Conservation (phyloP, 371 early-diverging fungal species). For the Cokeromyces recurvatus region DNA sequence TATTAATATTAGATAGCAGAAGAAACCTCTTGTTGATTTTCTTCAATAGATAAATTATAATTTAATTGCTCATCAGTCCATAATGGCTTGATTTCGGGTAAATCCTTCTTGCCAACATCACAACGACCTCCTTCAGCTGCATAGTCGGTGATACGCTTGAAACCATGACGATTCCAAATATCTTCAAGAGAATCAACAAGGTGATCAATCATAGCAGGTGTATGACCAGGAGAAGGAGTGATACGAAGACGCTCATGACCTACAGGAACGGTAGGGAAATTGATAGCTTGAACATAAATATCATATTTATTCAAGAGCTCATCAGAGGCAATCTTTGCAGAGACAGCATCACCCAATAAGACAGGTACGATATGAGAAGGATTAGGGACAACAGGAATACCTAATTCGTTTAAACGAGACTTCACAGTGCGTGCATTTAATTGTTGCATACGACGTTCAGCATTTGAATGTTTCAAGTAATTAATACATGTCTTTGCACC, state of each 20-base stretch:
- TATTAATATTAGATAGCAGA: too few relatives aligned
- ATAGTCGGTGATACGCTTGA: slow-evolving; percentile 88
- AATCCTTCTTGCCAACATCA: slow-evolving; percentile 69
- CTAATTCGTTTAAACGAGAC: slow-evolving; percentile 69
- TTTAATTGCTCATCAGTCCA: slow-evolving; percentile 63
- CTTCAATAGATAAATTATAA: neutral
- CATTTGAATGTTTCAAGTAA: slow-evolving; percentile 77
- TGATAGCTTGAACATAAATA: slow-evolving; percentile 97
- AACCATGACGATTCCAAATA: slow-evolving; percentile 83
- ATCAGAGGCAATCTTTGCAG: slow-evolving; percentile 89
- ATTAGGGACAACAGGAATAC: slow-evolving; percentile 96
- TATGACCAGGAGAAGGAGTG: slow-evolving; percentile 96
- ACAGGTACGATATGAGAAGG: slow-evolving; percentile 98
- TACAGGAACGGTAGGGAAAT: slow-evolving; percentile 94
- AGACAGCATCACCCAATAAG: slow-evolving; percentile 93
- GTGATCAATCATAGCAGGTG: slow-evolving; percentile 70
- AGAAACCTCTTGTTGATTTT: too few relatives aligned
- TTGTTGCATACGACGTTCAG: slow-evolving; percentile 90
- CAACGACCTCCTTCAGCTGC: slow-evolving; percentile 79
- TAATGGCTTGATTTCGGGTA: slow-evolving; percentile 44
- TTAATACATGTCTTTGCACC: slow-evolving; percentile 91
- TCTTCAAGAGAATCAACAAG: slow-evolving; percentile 80
- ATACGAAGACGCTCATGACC: slow-evolving; percentile 97
- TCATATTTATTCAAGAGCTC: slow-evolving; percentile 80
- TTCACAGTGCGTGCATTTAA: slow-evolving; percentile 86